phyloP scores from a whole-genome alignment of 2,329 filamentous ascomycete species.

The Monosporascus ibericus region DNA sequence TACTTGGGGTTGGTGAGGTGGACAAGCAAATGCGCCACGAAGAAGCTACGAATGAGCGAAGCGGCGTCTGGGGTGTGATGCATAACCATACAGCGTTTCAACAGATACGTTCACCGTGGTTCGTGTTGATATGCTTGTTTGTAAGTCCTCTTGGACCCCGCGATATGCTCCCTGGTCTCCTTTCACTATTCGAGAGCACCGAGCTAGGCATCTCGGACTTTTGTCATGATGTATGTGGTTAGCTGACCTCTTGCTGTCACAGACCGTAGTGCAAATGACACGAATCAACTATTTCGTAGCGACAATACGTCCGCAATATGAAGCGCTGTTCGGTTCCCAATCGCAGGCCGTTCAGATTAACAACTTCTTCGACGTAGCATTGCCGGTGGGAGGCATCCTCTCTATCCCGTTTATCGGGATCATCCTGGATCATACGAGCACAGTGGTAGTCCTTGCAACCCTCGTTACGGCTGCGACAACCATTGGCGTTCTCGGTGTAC shows the following conservation, averaged over 20 bases:
- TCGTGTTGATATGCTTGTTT: slow-evolving; percentile 74
- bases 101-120: slow-evolving; percentile 79
- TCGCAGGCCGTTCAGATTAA: slow-evolving; percentile 64
- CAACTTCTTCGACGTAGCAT: slow-evolving; percentile 77
- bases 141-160: background rate
- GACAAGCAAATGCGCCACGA: slow-evolving; percentile 60
- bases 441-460: slow-evolving; percentile 60
- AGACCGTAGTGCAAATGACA: slow-evolving; percentile 67
- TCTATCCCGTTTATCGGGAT: slow-evolving; percentile 81
- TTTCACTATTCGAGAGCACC: too few relatives aligned
- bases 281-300: slow-evolving; percentile 92
- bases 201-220: too few relatives aligned
- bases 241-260: background rate
- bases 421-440: slow-evolving; percentile 71
- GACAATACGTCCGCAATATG: slow-evolving; percentile 77
- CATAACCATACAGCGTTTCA: slow-evolving; percentile 64
- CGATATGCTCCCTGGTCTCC: background rate
- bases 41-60: slow-evolving; percentile 62
- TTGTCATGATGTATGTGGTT: background rate
- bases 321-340: slow-evolving; percentile 61
- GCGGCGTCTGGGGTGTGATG: slow-evolving; percentile 81
- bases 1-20: slow-evolving; percentile 60
- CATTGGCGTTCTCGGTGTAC: slow-evolving; percentile 71
- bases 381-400: slow-evolving; percentile 78
- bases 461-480: slow-evolving; percentile 66